Base-by-base conservation (phyloP, 495 filamentous ascomycete genomes). In the Haplographium delicatum region DNA sequence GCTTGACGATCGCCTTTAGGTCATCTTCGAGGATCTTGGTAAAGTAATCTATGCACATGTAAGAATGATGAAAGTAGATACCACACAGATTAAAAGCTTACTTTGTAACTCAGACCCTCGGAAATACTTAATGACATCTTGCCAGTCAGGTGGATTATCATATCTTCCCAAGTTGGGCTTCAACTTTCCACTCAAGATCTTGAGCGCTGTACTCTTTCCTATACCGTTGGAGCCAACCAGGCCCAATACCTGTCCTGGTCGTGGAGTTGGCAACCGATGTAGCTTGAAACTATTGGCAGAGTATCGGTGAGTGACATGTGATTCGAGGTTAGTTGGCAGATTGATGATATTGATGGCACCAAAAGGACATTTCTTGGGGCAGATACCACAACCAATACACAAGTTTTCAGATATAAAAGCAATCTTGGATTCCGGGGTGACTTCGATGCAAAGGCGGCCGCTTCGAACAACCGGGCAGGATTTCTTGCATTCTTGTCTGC, bases 271-370 rank as follows among this genome's bases (percentile, higher is more conserved):
- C 57, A 98, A 79, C 58, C 93, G 79, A 69, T 98, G 93, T 51
- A 98, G 83, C 77, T 98, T 98, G 80, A 98, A 98, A 73, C 91
- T 96, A 75, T 98, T 98, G 59, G 93, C 91, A 10, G 91, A 91
- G 70, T 98, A 98, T 68, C 94, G 88, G 67, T 98, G 93, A 52
- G 93, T 97, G 59, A 98, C 91, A 63, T 96, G 86, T 50, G 83
- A 91, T 68, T 98, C 93, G 65, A 98, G 82, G 69, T 97, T 98
- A 68, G 93, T 97, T 48, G 94, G 93, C 70, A 98, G 71, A 72
- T 97, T 97, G 88, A 98, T 97, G 67, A 98, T 97, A 65, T 90
- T 89, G 70, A 98, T 98, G 50, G 94, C 93, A 60, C 88, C 86
- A 68, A 98, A 98, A n/a, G 93, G 93, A 69, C 93, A 97, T 69